Percentiles rank a stretch among this genome's conserved stretches.
Evolutionary conservation across 164 flowering plant genomes (phyloP).

Genomic region (Nymphaea thermarum): DNA sequence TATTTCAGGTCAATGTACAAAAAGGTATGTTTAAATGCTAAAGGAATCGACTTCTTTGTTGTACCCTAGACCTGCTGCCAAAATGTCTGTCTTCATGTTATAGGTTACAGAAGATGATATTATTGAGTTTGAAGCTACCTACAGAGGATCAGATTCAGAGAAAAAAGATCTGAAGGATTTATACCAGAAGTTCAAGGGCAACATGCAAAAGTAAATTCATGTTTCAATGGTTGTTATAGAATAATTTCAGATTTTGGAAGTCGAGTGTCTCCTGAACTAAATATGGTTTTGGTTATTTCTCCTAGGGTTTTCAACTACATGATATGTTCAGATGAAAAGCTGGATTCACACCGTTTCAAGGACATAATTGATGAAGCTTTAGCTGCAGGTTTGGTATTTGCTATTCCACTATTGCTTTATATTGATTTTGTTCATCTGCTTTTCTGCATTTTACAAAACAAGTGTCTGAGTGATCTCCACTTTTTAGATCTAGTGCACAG

Average conservation of each 20-base stretch:
- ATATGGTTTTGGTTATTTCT: background rate
- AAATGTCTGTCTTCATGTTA: background rate
- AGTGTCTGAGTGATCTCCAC: background rate
- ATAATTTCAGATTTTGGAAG: background rate
- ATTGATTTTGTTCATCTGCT: background rate
- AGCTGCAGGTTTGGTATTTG: conserved; percentile 43
- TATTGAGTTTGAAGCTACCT: conserved; percentile 89
- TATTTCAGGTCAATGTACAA: conserved; percentile 72
- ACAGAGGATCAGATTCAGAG: conserved; percentile 91
- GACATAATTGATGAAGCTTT: conserved; percentile 85
- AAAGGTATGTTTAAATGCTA: conserved; percentile 34
- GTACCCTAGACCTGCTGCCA: background rate
- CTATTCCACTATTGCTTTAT: background rate
- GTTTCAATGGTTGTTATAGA: background rate
- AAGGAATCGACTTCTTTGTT: background rate
- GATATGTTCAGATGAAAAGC: conserved; percentile 87
- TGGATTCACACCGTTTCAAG: conserved; percentile 95
- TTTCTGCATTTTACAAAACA: background rate
- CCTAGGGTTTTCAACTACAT: conserved; percentile 87
- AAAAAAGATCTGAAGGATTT: conserved; percentile 71
- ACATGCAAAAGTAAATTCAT: conserved; percentile 66
- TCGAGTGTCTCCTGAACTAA: background rate
- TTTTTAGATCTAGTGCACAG: too few species aligned
- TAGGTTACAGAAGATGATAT: conserved; percentile 92
- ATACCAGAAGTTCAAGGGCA: conserved; percentile 67